Percentiles rank a stretch among this genome's conserved stretches.
These are phyloP conservation scores for Phytopythium delawarense DNA, from an alignment of 352 stramenopile species.

Conservation along the genomic window DNA sequence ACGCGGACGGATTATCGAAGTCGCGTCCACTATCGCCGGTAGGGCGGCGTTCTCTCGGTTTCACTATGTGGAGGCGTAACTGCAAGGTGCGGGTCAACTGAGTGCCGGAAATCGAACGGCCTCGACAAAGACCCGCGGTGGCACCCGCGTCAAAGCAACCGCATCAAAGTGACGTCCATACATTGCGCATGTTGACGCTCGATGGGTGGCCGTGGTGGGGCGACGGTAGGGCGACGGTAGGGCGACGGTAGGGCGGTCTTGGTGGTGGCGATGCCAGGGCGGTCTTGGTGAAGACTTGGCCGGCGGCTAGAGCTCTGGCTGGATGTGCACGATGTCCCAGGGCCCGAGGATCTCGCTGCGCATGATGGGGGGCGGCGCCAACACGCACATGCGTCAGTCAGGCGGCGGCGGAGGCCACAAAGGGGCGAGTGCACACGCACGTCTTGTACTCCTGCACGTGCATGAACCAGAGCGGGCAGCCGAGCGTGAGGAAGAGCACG, in stretches of 20 bases:
- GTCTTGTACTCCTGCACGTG: constrained; percentile 90
- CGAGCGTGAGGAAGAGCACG: constrained; percentile 79
- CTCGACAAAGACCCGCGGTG: neutral
- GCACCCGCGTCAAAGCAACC: no score
- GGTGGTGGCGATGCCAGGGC: no score
- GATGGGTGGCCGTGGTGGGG: no score
- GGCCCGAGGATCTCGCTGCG: constrained; percentile 84
- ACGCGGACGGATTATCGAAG: no score
- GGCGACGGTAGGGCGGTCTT: neutral
- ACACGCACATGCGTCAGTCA: constrained; percentile 16
- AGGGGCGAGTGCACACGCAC: constrained; percentile 31
- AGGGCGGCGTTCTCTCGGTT: neutral
- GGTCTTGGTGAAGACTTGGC: constrained; percentile 13
- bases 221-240: no score
- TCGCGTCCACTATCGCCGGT: no score
- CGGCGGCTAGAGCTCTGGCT: constrained; percentile 29
- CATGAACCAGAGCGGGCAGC: constrained; percentile 89
- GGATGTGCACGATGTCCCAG: constrained; percentile 89
- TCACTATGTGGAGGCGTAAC: neutral
- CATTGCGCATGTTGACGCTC: no score
- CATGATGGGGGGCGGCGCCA: constrained; percentile 15
- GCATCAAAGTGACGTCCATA: no score
- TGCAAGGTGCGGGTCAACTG: neutral
- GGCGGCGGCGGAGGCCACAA: neutral
- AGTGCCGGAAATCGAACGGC: neutral